phyloP scores from a whole-genome alignment of 495 filamentous ascomycete species.

The Aspergillus ostianus region DNA sequence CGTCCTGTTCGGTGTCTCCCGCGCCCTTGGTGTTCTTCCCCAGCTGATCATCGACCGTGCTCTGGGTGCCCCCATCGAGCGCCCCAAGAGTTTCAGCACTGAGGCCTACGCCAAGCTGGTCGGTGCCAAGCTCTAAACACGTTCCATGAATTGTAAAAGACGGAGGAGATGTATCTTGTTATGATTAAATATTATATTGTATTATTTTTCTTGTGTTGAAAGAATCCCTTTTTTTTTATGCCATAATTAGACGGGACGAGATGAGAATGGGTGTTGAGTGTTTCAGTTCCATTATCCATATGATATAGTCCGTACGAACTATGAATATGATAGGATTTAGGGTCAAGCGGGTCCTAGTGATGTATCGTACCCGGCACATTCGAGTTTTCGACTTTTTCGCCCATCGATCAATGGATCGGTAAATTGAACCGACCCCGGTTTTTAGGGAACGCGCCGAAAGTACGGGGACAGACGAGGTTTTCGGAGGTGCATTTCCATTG shows the following conservation, averaged over 20 bases:
- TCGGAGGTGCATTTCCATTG: no score
- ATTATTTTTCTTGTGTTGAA: conserved; percentile 24
- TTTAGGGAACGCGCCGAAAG: no score
- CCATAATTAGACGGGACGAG: conserved; percentile 31
- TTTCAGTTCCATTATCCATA: conserved; percentile 25
- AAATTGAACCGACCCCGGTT: no score
- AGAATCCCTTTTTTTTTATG: conserved; percentile 11
- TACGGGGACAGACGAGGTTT: no score
- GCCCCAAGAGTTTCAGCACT: conserved; percentile 96
- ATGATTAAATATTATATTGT: conserved; percentile 24
- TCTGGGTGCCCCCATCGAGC: conserved; percentile 66
- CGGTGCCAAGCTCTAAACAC: conserved; percentile 78
- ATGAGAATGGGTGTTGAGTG: conserved; percentile 35
- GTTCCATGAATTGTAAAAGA: conserved; percentile 15
- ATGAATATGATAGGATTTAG: conserved; percentile 48
- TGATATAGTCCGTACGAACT: conserved; percentile 19
- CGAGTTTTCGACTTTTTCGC: conserved; percentile 6
- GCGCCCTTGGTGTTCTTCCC: conserved; percentile 95
- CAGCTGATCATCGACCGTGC: conserved; percentile 99
- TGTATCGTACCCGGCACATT: no score
- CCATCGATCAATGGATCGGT: no score
- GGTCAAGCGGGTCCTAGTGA: conserved; percentile 51
- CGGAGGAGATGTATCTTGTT: conserved; percentile 12
- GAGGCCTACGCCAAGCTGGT: conserved; percentile 95
- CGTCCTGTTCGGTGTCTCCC: conserved; percentile 96